Percentiles rank a stretch among this genome's conserved stretches.
Conservation (phyloP, 139 green algal genomes). For the Desmodesmus armatus region DNA sequence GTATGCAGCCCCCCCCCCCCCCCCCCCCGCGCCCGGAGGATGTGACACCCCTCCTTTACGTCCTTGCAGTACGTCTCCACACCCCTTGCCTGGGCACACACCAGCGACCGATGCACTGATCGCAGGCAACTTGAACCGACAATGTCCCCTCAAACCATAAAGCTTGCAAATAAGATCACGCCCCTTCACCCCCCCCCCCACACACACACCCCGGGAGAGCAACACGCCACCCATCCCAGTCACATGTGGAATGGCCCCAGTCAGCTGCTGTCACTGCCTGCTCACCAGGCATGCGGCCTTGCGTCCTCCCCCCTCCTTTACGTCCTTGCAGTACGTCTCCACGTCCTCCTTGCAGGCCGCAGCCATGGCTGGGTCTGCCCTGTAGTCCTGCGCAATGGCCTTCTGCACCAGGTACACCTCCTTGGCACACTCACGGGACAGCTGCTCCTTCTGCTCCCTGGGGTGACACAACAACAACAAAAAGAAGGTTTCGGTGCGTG, state of each 20-base stretch:
- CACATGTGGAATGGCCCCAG: background rate
- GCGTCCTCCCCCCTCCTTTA: slow-evolving; percentile 72
- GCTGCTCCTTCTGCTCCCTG: slow-evolving; percentile 60
- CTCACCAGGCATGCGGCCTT: slow-evolving; percentile 77
- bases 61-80: slow-evolving; percentile 59
- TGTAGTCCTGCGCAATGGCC: slow-evolving; percentile 71
- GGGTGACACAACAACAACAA: background rate
- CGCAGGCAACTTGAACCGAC: too few species aligned
- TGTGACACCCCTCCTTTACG: slow-evolving; percentile 68
- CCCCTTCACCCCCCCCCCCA: too few species aligned
- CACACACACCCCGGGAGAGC: too few species aligned
- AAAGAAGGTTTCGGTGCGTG: too few species aligned
- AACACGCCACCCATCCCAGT: background rate
- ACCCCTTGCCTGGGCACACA: too few species aligned
- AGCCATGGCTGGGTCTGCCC: slow-evolving; percentile 64
- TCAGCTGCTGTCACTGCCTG: background rate
- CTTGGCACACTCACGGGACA: slow-evolving; percentile 56
- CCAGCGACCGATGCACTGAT: too few species aligned
- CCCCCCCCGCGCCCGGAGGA: too few species aligned
- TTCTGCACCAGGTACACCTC: slow-evolving; percentile 72
- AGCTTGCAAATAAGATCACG: too few species aligned
- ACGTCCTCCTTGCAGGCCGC: slow-evolving; percentile 66
- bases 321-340: slow-evolving; percentile 57
- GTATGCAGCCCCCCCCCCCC: too few species aligned
- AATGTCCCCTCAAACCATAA: too few species aligned